Conservation (phyloP, 78 protist genomes). For the Pelomyxa schiedti region DNA sequence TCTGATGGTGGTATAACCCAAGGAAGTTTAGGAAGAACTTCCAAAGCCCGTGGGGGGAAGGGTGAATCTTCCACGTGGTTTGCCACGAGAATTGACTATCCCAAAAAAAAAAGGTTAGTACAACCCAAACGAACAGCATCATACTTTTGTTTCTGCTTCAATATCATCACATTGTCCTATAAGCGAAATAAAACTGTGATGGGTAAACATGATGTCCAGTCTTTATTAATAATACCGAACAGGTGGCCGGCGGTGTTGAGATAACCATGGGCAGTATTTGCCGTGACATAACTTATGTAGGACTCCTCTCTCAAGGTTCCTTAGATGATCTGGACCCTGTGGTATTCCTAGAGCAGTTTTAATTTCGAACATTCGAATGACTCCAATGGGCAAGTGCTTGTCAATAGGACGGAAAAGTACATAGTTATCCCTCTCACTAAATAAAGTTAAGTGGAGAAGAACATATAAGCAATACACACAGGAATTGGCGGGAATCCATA, state of each 20-base stretch:
- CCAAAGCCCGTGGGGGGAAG: conserved; percentile 30
- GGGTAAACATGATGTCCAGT: conserved; percentile 8
- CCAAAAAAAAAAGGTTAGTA: neutral
- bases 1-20: conserved; percentile 32
- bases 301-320: conserved; percentile 26
- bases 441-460: too few species aligned
- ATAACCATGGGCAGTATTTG: conserved; percentile 24
- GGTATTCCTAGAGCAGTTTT: conserved; percentile 18
- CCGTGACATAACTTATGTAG: conserved; percentile 30
- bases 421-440: too few species aligned
- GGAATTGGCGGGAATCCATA: too few species aligned
- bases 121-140: conserved; percentile 24
- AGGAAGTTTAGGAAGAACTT: conserved; percentile 27
- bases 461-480: too few species aligned
- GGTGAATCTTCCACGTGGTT: neutral
- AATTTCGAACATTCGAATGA: too few species aligned
- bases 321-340: conserved; percentile 35
- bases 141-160: conserved; percentile 57
- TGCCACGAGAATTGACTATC: neutral
- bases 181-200: conserved; percentile 13
- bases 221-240: conserved; percentile 13
- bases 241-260: conserved; percentile 9
- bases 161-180: conserved; percentile 59
- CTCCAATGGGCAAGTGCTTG: too few species aligned
- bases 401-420: too few species aligned